Evolutionary conservation across 306 rosid genomes (phyloP).

Genomic region (Malus orientalis): DNA sequence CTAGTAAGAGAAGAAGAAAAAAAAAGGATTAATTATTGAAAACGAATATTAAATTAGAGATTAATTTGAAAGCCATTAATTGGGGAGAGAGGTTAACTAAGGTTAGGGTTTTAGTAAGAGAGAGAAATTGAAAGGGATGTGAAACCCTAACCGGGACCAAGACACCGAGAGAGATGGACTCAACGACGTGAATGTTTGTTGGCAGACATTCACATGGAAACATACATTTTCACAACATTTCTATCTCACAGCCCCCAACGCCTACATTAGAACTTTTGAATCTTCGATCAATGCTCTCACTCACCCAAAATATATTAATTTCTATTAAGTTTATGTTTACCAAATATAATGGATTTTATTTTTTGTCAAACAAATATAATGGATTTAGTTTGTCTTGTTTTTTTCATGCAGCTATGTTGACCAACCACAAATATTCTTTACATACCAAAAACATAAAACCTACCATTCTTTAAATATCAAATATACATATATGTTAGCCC

Average conservation of each 20-base stretch:
- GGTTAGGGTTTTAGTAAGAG: neutral
- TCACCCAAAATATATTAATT: neutral
- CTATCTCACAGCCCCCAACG: slow-evolving; percentile 12
- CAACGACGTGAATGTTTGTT: slow-evolving; percentile 71
- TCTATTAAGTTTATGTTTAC: neutral
- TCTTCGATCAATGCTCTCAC: slow-evolving; percentile 12
- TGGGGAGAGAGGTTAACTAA: slow-evolving; percentile 6
- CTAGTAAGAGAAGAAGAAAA: neutral
- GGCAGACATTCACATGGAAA: slow-evolving; percentile 54
- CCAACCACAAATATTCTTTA: slow-evolving; percentile 2
- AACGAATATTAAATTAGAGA: neutral
- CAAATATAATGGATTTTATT: neutral
- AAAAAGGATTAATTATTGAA: slow-evolving; percentile 1
- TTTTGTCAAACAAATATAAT: neutral
- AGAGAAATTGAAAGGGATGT: neutral
- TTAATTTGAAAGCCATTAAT: slow-evolving; percentile 21
- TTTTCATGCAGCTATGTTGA: slow-evolving; percentile 1
- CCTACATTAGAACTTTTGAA: neutral
- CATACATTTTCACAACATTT: slow-evolving; percentile 14
- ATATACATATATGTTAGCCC: neutral
- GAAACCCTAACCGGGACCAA: slow-evolving; percentile 46
- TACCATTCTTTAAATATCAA: neutral
- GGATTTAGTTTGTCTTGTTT: neutral
- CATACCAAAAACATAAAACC: neutral
- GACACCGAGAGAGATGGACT: slow-evolving; percentile 41